These are phyloP conservation scores for Aristolochia californica DNA, from an alignment of 164 flowering plant species.

Conservation along the genomic window DNA sequence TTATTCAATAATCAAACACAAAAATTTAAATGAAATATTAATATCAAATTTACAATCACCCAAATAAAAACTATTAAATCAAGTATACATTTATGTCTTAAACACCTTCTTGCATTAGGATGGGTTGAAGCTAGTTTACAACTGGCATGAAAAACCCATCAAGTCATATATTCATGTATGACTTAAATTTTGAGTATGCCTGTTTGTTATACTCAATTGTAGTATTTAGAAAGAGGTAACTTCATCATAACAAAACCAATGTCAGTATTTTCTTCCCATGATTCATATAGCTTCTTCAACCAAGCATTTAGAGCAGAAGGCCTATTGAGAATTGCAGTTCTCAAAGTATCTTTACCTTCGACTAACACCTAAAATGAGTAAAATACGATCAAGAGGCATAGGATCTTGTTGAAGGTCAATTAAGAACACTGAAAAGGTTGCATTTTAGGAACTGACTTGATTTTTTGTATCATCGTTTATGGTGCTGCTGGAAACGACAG, in stretches of 20 bases:
- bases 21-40: no score
- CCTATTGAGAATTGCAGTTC: constrained; percentile 76
- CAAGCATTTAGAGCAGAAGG: constrained; percentile 67
- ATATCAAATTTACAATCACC: no score
- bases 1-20: no score
- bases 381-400: constrained; percentile 1
- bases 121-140: no score
- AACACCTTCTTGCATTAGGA: no score
- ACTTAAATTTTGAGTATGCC: no score
- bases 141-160: no score
- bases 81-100: no score
- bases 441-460: constrained; percentile 27
- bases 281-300: constrained; percentile 64
- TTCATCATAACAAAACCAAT: constrained; percentile 77
- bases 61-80: no score
- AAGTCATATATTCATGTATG: no score
- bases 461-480: constrained; percentile 28
- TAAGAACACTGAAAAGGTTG: not conserved
- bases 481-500: constrained; percentile 41
- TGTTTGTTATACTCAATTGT: no score
- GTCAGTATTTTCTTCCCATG: constrained; percentile 86
- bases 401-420: not conserved
- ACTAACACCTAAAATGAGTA: constrained; percentile 54
- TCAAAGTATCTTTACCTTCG: constrained; percentile 65
- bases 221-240: no score